These are phyloP conservation scores for Porphyrellus cyaneotinctus DNA, from an alignment of 768 basidiomycete species.

Conservation along the genomic window DNA sequence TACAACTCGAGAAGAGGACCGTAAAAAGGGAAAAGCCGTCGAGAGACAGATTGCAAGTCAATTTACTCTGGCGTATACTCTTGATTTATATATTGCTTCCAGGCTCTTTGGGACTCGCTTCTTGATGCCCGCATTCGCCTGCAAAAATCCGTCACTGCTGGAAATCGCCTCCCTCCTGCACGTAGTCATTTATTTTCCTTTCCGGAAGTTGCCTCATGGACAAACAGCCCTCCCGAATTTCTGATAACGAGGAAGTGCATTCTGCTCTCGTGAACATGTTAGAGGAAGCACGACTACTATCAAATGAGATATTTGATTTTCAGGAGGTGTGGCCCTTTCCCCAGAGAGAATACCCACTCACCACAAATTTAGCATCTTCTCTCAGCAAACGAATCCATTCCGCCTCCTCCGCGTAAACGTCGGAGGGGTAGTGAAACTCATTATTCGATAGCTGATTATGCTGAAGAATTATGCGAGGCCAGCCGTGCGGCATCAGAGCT, in stretches of 20 bases:
- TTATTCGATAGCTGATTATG: constrained; percentile 4
- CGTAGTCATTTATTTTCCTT: constrained; percentile 23
- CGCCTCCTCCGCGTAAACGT: constrained; percentile 55
- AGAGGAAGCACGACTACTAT: constrained; percentile 55
- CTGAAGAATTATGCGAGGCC: constrained; percentile 39
- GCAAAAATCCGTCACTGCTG: constrained; percentile 70
- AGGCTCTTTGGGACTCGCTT: constrained; percentile 84
- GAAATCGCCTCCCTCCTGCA: constrained; percentile 65
- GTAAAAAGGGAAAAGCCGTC: constrained; percentile 80
- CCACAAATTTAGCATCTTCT: constrained; percentile 40
- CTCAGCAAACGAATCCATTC: constrained; percentile 43
- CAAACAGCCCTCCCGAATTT: constrained; percentile 32
- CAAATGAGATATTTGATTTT: constrained; percentile 63
- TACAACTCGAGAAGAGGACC: constrained; percentile 63
- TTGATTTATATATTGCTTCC: constrained; percentile 5
- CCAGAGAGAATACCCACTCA: constrained; percentile 10
- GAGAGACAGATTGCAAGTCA: constrained; percentile 72
- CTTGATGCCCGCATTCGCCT: constrained; percentile 89
- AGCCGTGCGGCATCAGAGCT: constrained; percentile 40
- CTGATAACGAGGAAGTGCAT: constrained; percentile 36
- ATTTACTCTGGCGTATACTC: constrained; percentile 8
- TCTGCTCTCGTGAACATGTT: constrained; percentile 51
- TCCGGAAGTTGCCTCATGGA: constrained; percentile 12
- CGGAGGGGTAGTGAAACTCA: constrained; percentile 36
- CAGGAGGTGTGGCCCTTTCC: constrained; percentile 51